These are phyloP conservation scores for Parastagonospora nodorum DNA, from an alignment of 2,329 filamentous ascomycete species.

Conservation along the genomic window DNA sequence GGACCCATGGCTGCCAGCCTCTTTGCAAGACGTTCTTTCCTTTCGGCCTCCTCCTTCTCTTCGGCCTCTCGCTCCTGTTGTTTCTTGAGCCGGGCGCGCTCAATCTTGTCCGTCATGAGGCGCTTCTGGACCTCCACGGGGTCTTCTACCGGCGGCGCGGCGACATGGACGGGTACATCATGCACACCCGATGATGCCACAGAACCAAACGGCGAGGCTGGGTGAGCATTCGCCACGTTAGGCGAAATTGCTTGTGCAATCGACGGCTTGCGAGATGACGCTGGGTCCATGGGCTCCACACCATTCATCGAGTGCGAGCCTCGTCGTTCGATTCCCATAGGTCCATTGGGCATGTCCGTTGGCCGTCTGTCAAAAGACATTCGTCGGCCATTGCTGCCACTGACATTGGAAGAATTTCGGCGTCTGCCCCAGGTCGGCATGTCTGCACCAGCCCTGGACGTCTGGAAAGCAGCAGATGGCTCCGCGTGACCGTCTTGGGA, in stretches of 20 bases:
- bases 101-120: constrained; percentile 72
- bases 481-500: constrained; percentile 72
- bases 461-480: constrained; percentile 85
- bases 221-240: constrained; percentile 36
- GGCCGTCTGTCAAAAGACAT: constrained; percentile 60
- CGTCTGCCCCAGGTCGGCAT: constrained; percentile 70
- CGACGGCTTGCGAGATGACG: constrained; percentile 26
- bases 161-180: constrained; percentile 34
- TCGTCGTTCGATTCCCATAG: constrained; percentile 35
- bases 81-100: constrained; percentile 70
- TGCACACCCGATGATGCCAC: constrained; percentile 27
- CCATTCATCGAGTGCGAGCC: constrained; percentile 39
- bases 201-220: constrained; percentile 44
- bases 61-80: constrained; percentile 62
- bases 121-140: constrained; percentile 68
- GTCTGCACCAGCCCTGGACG: constrained; percentile 71
- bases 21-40: constrained; percentile 70
- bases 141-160: constrained; percentile 60
- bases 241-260: constrained; percentile 38
- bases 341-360: constrained; percentile 38
- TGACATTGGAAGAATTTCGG: constrained; percentile 88
- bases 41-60: constrained; percentile 73
- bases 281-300: constrained; percentile 25
- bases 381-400: constrained; percentile 77
- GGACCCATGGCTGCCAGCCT: constrained; percentile 74